Conservation (phyloP, 345 rosid genomes). For the Brassica napus region Da-Ae NC_063451.1:15356501-15357000, state of each 20-base stretch:
- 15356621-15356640: no score
- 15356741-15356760: neutral
- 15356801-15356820: neutral
- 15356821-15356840: neutral
- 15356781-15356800: neutral
- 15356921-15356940: conserved; percentile 15
- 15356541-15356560: no score
- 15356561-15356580: no score
- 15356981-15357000: conserved; percentile 21
- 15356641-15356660: no score
- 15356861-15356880: conserved; percentile 34
- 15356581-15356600: no score
- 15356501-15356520: no score
- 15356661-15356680: neutral
- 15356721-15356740: neutral
- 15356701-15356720: neutral
- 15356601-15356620: no score
- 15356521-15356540: no score
- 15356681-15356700: neutral
- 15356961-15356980: conserved; percentile 31
- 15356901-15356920: conserved; percentile 35
- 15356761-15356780: neutral
- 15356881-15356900: conserved; percentile 8
- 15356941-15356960: conserved; percentile 31
- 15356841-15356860: neutral